Evolutionary conservation across 1,139 yeast species (phyloP), one percentile per base, ranked within the genome.

Genomic region (Suhomyces wounanorum): DNA sequence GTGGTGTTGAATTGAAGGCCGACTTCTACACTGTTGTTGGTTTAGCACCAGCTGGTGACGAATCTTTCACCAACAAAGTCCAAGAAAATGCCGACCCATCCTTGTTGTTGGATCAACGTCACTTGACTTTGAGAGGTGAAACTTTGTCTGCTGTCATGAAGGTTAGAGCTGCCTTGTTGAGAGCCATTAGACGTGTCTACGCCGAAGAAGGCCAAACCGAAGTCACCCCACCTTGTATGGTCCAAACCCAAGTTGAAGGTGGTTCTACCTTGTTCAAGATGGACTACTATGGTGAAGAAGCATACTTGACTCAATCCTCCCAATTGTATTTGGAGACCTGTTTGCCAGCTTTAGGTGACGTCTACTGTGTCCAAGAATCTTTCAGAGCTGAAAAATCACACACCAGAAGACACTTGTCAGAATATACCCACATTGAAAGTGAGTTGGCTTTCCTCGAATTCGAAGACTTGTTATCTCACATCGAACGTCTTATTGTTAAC

Each of bases 211-310:
- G 84, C 40, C 67, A 91, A 52, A 75, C 84, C 43, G 99, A 95
- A 78, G 97, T 95, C 54, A 94, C 98, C 37, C 98, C 99, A 45
- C 99, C 99, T 64, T 92, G 98, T 75, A 92, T 95, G 98, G 99
- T 95, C 52, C 99, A 95, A 76, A 92, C 97, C 43, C 98, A 94
- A 77, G 99, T 95, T 54, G 99, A 95, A 77, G 99, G 99, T 69
- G 99, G 99, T 49, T 88, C 97, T 33, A 95, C 99, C 16, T 80
- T 95, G 67, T 95, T 95, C 78, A 85, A 87, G 63, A 78, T 95
- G 78, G 88, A 89, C 69, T 95, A 95, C 77, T 95, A 95, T 68
- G 98, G 97, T 47, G 96, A 94, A 76, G 95, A 92, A 69, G 99
- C 99, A 14, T 95, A 78, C 73, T 80, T 95, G 65, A 95, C 99